A percentile compares a stretch with the other conserved stretches of the same genome.
Evolutionary conservation across 2,329 filamentous ascomycete genomes (phyloP).

Genomic region (Rhexocercosporidium sp.): DNA sequence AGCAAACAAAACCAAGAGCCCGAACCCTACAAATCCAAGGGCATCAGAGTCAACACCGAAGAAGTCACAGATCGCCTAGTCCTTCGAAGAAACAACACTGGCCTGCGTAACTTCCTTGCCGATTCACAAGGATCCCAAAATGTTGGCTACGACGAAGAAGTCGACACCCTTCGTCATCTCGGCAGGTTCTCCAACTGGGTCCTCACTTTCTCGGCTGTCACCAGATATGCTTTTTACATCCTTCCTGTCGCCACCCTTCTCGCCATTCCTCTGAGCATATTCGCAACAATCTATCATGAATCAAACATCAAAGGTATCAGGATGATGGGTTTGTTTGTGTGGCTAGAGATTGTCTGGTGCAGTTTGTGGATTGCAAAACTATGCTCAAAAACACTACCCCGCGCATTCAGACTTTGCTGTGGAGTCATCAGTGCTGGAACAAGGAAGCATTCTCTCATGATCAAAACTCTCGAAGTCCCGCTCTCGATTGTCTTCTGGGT

Average conservation of each 20-base stretch:
- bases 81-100: slow-evolving; percentile 11
- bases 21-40: slow-evolving; percentile 5
- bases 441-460: slow-evolving; percentile 58
- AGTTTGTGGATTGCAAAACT: slow-evolving; percentile 69
- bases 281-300: slow-evolving; percentile 74
- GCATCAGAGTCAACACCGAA: not conserved
- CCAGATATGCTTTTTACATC: slow-evolving; percentile 70
- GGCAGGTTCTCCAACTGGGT: slow-evolving; percentile 68
- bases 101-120: slow-evolving; percentile 32
- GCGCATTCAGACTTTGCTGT: slow-evolving; percentile 68
- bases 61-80: slow-evolving; percentile 3
- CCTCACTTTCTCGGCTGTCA: slow-evolving; percentile 64
- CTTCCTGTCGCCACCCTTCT: slow-evolving; percentile 65
- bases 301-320: slow-evolving; percentile 76
- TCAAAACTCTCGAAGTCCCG: slow-evolving; percentile 65
- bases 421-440: slow-evolving; percentile 72
- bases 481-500: slow-evolving; percentile 72
- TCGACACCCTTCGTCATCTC: slow-evolving; percentile 56
- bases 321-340: slow-evolving; percentile 66
- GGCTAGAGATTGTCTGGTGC: slow-evolving; percentile 70
- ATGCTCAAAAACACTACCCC: slow-evolving; percentile 63
- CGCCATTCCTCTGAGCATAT: slow-evolving; percentile 63
- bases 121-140: slow-evolving; percentile 43
- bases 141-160: slow-evolving; percentile 55
- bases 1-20: not conserved